phyloP scores from a whole-genome alignment of 2,329 filamentous ascomycete genomes.

The Stagonosporopsis tanaceti region DNA sequence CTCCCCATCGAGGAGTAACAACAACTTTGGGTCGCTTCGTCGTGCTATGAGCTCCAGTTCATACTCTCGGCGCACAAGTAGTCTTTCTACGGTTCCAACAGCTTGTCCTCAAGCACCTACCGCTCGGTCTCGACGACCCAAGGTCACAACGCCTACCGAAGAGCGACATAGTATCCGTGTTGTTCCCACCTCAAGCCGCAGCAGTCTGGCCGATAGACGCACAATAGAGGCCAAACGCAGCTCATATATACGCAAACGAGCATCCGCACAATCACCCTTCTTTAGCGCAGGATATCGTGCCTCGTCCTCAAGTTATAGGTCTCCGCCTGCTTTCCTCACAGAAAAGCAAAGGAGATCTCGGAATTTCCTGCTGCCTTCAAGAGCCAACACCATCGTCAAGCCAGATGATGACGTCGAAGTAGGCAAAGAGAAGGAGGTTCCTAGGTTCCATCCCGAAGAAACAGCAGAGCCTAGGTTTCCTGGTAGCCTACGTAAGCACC shows the following conservation, averaged over 20 bases:
- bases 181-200: slow-evolving; percentile 42
- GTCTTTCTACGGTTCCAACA: slow-evolving; percentile 50
- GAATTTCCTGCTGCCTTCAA: slow-evolving; percentile 15
- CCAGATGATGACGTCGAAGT: slow-evolving; percentile 28
- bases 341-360: slow-evolving; percentile 21
- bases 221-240: slow-evolving; percentile 52
- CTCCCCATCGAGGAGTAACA: slow-evolving; percentile 39
- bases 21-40: slow-evolving; percentile 34
- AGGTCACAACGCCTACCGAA: slow-evolving; percentile 41
- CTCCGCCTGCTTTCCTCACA: slow-evolving; percentile 28
- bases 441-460: slow-evolving; percentile 20
- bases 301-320: slow-evolving; percentile 43
- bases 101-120: slow-evolving; percentile 48
- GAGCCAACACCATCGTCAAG: slow-evolving; percentile 27
- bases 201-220: slow-evolving; percentile 48
- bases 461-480: slow-evolving; percentile 23
- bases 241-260: slow-evolving; percentile 54
- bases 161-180: slow-evolving; percentile 52
- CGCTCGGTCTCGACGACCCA: slow-evolving; percentile 31
- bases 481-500: slow-evolving; percentile 37
- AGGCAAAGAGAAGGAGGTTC: slow-evolving; percentile 25
- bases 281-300: slow-evolving; percentile 48
- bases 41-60: slow-evolving; percentile 49
- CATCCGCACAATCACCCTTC: slow-evolving; percentile 49
- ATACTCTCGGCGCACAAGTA: slow-evolving; percentile 49